Base-by-base conservation (phyloP, 371 early-diverging fungal species). In the Syncephalastrum monosporum region DNA sequence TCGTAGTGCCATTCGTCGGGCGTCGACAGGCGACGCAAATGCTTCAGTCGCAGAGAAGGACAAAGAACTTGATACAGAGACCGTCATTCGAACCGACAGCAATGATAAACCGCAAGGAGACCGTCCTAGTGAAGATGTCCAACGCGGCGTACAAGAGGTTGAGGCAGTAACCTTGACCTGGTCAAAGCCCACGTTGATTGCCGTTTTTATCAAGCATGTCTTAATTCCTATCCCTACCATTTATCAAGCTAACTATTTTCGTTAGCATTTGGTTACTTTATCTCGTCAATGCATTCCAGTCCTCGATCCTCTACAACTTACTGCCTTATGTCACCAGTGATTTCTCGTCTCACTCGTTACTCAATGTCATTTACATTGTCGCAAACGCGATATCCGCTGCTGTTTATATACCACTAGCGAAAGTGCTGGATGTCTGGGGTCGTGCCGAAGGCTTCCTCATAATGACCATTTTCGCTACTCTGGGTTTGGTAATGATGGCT, bases 371-470 rank as follows among this genome's bases (percentile, higher is more conserved):
- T n/a, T 61, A 61, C 44, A 51, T 61, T 51, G 61, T 61, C 29
- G 57, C 61, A 14, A 57, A 25, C 44, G 61, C 61, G 19, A 61
- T 61, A 13, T 44, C 61, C 41, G 61, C 61, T 3, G 61, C 61
- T 1, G 58, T 57, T 1, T 61, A 61, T 17, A 50, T 61, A 5
- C 61, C 61, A 8, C 29, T 61, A 19, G 61, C 61, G 42, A 61
- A 61, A 47, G 50, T 61, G 10, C 12, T 61, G 57, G 61, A 61
- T 52, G n/a, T 57, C 24, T 61, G 49, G 49, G 61, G 61, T 19
- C 61, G 61, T 46, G 61, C 61, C 10, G 61, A 61, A 57, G 61
- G 61, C 46, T 60, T 60, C 13, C 56, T 60, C 19, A 47, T 60
- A 41, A 60, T 60, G 61, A 43, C 49, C 47, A 15, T 49, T 12